Percentiles rank a stretch among this genome's conserved stretches.
These are phyloP conservation scores for Gracilaria gracilis DNA, from an alignment of 23 red algal genomes.

Conservation along the genomic window DNA sequence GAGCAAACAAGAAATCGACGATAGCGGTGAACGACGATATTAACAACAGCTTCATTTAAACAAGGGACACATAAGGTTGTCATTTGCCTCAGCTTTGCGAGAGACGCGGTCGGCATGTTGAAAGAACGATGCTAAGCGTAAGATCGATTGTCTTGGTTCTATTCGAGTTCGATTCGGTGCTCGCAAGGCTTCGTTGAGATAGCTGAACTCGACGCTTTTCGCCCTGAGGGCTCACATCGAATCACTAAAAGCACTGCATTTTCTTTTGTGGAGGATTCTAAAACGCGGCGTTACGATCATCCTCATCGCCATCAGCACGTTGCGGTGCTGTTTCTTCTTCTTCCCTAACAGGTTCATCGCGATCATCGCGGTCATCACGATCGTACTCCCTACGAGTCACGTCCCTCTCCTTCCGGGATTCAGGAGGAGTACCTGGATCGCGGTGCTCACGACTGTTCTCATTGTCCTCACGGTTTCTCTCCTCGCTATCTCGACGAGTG, in stretches of 20 bases:
- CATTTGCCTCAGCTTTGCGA: conserved; percentile 47
- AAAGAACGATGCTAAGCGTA: conserved; percentile 32
- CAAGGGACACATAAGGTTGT: conserved; percentile 46
- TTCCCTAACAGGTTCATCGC: conserved; percentile 12
- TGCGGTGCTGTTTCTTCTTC: neutral
- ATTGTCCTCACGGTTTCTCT: conserved; percentile 9
- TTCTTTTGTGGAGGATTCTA: conserved; percentile 15
- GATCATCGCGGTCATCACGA: conserved; percentile 13
- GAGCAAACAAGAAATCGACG: conserved; percentile 21
- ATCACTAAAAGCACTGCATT: conserved; percentile 29
- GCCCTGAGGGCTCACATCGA: conserved; percentile 24
- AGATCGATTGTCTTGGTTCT: conserved; percentile 40
- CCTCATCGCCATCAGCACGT: conserved; percentile 17
- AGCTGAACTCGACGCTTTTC: neutral
- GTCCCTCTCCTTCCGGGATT: neutral
- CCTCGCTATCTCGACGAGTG: conserved; percentile 20
- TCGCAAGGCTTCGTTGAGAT: conserved; percentile 36
- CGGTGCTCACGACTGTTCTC: neutral
- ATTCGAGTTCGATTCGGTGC: conserved; percentile 32
- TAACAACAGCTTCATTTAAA: conserved; percentile 53
- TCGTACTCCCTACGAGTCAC: neutral
- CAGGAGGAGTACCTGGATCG: neutral
- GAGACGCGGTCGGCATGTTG: conserved; percentile 37
- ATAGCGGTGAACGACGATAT: conserved; percentile 37
- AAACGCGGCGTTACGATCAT: conserved; percentile 46